Evolutionary conservation across 1,284 basidiomycete genomes (phyloP).

Genomic region (Cystobasidium pallidum): DNA sequence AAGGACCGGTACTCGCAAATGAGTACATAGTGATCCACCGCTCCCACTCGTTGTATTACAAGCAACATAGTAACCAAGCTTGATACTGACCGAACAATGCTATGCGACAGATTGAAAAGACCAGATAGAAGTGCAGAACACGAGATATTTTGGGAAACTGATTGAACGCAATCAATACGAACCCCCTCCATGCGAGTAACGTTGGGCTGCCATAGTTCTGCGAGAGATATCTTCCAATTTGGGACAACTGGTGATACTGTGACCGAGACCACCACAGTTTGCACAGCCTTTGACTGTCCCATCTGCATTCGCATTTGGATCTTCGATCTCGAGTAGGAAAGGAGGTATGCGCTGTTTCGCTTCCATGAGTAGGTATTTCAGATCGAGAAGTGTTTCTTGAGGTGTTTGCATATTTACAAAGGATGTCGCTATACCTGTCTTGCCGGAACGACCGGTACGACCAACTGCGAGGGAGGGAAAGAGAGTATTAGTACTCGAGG

Average conservation of each 20-base stretch:
- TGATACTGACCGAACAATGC: neutral
- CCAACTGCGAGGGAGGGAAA: slow-evolving; percentile 62
- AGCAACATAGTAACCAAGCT: neutral
- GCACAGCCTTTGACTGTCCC: slow-evolving; percentile 83
- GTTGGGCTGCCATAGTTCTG: slow-evolving; percentile 56
- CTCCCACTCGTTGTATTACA: neutral
- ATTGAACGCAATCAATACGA: too few relatives aligned
- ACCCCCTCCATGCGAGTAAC: slow-evolving; percentile 26
- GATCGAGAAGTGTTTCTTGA: slow-evolving; percentile 92
- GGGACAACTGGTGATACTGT: slow-evolving; percentile 89
- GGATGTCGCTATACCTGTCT: slow-evolving; percentile 99
- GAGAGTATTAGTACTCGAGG: slow-evolving; percentile 2
- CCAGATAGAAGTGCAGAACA: neutral
- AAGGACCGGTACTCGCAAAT: neutral
- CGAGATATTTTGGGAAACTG: too few relatives aligned
- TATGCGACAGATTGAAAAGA: neutral
- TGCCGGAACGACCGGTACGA: slow-evolving; percentile 93
- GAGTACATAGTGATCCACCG: too few relatives aligned
- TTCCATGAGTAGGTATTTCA: slow-evolving; percentile 96
- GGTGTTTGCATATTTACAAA: slow-evolving; percentile 97
- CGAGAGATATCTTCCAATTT: slow-evolving; percentile 93
- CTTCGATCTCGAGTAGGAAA: slow-evolving; percentile 89
- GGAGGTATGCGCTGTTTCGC: slow-evolving; percentile 98
- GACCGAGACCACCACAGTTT: slow-evolving; percentile 96
- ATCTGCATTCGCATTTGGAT: slow-evolving; percentile 79